Conservation (phyloP, 129 eudicot species). For the Arctium minus region DNA sequence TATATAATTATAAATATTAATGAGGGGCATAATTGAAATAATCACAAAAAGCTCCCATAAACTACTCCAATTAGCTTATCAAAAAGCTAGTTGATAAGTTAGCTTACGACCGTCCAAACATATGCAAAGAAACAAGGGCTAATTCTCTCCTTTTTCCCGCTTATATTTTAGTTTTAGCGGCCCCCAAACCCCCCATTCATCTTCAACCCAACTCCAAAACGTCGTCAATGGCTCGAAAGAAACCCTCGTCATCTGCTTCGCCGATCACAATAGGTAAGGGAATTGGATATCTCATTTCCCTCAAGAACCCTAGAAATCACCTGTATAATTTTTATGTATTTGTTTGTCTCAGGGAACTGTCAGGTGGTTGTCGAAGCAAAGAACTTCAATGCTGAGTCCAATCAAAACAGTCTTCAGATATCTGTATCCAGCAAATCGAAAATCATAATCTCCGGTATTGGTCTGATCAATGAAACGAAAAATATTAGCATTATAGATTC, state of each 20-base stretch:
- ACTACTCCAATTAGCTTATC: too few relatives aligned
- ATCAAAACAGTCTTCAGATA: slow-evolving; percentile 45
- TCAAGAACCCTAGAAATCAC: slow-evolving; percentile 5
- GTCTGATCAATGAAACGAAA: not conserved
- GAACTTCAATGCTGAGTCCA: slow-evolving; percentile 44
- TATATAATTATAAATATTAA: too few relatives aligned
- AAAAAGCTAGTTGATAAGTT: too few relatives aligned
- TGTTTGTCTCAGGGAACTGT: slow-evolving; percentile 59
- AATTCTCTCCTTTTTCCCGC: slow-evolving; percentile 14
- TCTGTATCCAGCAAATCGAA: slow-evolving; percentile 50
- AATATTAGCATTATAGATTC: not conserved
- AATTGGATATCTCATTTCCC: not conserved
- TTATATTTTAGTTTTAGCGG: not conserved
- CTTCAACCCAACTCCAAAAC: slow-evolving; percentile 12
- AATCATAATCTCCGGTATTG: slow-evolving; percentile 55
- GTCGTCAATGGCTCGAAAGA: slow-evolving; percentile 48
- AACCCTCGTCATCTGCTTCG: slow-evolving; percentile 32
- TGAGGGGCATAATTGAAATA: too few relatives aligned
- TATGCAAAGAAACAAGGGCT: too few relatives aligned
- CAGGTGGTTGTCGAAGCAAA: slow-evolving; percentile 60
- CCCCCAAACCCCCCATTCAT: not conserved
- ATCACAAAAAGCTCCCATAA: too few relatives aligned
- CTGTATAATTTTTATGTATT: not conserved
- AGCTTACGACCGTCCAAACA: too few relatives aligned
- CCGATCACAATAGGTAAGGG: slow-evolving; percentile 51